These are phyloP conservation scores for Plasmodium adleri DNA, from an alignment of 169 alveolate genomes.

Conservation along the genomic window DNA sequence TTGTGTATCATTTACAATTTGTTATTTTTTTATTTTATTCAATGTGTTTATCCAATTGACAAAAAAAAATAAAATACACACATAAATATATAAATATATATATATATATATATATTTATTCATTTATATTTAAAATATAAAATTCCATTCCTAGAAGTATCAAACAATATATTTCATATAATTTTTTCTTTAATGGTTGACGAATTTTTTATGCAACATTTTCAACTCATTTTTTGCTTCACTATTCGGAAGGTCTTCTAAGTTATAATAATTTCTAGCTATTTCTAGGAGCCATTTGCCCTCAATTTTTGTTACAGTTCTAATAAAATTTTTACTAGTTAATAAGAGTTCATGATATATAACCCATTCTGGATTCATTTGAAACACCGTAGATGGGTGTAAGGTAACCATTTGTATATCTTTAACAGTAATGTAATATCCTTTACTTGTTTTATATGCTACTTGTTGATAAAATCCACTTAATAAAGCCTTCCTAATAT, in stretches of 20 bases:
- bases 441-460: conserved; percentile 92
- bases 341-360: conserved; percentile 97
- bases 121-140: too few relatives aligned
- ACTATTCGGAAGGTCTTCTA: conserved; percentile 72
- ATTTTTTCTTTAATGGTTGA: not conserved
- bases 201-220: conserved; percentile 3
- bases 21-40: too few relatives aligned
- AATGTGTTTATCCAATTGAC: too few relatives aligned
- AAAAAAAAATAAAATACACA: too few relatives aligned
- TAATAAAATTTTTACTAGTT: conserved; percentile 96
- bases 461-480: conserved; percentile 96
- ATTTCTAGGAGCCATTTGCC: conserved; percentile 93
- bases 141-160: too few relatives aligned
- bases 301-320: conserved; percentile 95
- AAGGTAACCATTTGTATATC: conserved; percentile 97
- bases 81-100: too few relatives aligned
- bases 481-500: conserved; percentile 76
- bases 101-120: too few relatives aligned
- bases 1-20: too few relatives aligned
- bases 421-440: conserved; percentile 95
- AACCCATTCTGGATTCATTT: conserved; percentile 97
- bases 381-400: conserved; percentile 97
- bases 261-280: conserved; percentile 61
- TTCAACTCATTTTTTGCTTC: conserved; percentile 62
- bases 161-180: too few relatives aligned